These are phyloP conservation scores for Pythium utonaiense DNA, from an alignment of 352 stramenopile species.

Conservation along the genomic window DNA sequence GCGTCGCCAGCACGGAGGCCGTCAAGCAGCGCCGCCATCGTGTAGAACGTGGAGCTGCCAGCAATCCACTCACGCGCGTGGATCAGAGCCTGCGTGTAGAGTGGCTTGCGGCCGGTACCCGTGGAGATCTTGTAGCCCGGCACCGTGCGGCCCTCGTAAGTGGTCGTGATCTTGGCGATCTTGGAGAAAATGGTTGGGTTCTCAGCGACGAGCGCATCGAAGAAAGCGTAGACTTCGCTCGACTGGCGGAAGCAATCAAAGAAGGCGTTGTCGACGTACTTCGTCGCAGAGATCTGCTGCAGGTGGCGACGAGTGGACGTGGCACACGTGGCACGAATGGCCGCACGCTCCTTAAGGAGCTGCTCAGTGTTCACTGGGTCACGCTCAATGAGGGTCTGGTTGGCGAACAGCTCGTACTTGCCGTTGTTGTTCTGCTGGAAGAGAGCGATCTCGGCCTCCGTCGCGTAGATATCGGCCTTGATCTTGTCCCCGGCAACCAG, in stretches of 20 bases:
- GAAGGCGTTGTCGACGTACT: conserved; percentile 28
- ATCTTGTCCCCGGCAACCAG: conserved; percentile 2
- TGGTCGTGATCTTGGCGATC: conserved; percentile 22
- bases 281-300: conserved; percentile 2
- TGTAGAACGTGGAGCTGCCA: conserved; percentile 23
- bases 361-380: conserved; percentile 15
- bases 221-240: conserved; percentile 22
- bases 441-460: conserved; percentile 5
- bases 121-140: conserved; percentile 29
- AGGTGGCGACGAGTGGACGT: conserved; percentile 10
- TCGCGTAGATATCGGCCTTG: conserved; percentile 24
- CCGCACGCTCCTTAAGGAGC: not conserved
- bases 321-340: conserved; percentile 8
- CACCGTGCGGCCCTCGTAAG: conserved; percentile 16
- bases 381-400: conserved; percentile 14
- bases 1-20: conserved; percentile 13
- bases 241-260: conserved; percentile 31
- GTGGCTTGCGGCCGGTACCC: conserved; percentile 6
- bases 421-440: conserved; percentile 8
- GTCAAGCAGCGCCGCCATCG: conserved; percentile 23
- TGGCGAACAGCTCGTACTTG: conserved; percentile 4
- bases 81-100: conserved; percentile 25
- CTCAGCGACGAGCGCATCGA: conserved; percentile 19
- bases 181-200: conserved; percentile 26
- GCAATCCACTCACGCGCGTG: conserved; percentile 29